Evolutionary conservation across 2,329 filamentous ascomycete genomes (phyloP).

Genomic region (Ascocoryne sarcoides): DNA sequence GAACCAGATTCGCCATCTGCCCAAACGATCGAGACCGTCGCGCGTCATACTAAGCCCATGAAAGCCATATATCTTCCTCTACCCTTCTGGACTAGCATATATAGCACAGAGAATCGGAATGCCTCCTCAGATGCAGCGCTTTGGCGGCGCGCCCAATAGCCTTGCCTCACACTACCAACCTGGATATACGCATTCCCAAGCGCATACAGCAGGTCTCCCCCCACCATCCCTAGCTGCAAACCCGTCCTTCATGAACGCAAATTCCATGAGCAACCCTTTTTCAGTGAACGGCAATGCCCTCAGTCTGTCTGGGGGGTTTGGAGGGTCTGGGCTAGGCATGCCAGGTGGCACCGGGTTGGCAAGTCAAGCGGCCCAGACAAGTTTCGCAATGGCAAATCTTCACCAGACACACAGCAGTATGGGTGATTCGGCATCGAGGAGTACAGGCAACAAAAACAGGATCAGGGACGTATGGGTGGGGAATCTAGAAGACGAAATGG

Average conservation of each 20-base stretch:
- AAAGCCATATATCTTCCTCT: slow-evolving; percentile 24
- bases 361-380: slow-evolving; percentile 80
- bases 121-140: slow-evolving; percentile 29
- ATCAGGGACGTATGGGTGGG: slow-evolving; percentile 96
- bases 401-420: slow-evolving; percentile 50
- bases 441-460: slow-evolving; percentile 56
- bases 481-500: slow-evolving; percentile 89
- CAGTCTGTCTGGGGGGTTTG: slow-evolving; percentile 48
- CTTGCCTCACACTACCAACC: slow-evolving; percentile 35
- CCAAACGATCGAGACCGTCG: neutral
- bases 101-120: slow-evolving; percentile 26
- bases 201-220: slow-evolving; percentile 38
- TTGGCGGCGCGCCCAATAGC: slow-evolving; percentile 28
- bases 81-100: slow-evolving; percentile 25
- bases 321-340: slow-evolving; percentile 42
- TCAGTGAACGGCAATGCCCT: slow-evolving; percentile 43
- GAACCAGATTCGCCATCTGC: no score
- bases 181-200: slow-evolving; percentile 37
- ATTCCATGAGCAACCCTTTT: slow-evolving; percentile 61
- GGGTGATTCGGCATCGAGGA: slow-evolving; percentile 44
- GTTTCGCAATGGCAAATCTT: slow-evolving; percentile 65
- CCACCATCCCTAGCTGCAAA: slow-evolving; percentile 55
- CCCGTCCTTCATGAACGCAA: slow-evolving; percentile 62
- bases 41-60: slow-evolving; percentile 27
- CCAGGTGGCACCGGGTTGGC: slow-evolving; percentile 61